A percentile compares a stretch with the other conserved stretches of the same genome.
phyloP scores from a whole-genome alignment of 352 stramenopile species.

The Phytophthora pisi region DNA sequence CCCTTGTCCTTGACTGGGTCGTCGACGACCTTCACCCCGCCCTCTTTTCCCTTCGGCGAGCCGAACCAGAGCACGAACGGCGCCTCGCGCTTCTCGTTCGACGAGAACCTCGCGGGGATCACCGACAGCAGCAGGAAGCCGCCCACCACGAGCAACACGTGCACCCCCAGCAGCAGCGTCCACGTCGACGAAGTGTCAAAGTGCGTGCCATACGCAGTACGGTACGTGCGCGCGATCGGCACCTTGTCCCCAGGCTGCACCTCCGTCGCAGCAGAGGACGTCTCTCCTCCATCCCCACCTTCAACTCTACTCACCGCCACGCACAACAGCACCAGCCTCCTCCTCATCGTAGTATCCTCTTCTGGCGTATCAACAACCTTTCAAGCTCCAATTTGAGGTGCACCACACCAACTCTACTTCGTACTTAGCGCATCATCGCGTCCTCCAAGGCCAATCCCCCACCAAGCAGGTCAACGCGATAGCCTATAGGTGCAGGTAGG shows the following conservation, averaged over 20 bases:
- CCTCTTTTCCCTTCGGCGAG: constrained; percentile 7
- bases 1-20: not conserved
- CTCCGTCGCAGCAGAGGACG: not conserved
- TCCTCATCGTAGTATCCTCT: not conserved
- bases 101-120: constrained; percentile 41
- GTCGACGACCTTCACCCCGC: not conserved
- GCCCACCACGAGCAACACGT: constrained; percentile 36
- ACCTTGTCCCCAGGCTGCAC: constrained; percentile 7
- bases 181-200: constrained; percentile 59
- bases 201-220: constrained; percentile 63
- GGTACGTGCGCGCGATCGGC: constrained; percentile 46
- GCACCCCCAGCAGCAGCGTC: constrained; percentile 41
- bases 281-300: not conserved
- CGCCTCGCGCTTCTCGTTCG: constrained; percentile 24
- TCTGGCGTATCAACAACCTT: not conserved
- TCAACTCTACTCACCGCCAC: not conserved
- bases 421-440: not conserved
- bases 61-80: constrained; percentile 48
- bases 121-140: constrained; percentile 50
- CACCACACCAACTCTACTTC: not conserved
- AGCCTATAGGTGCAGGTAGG: not conserved
- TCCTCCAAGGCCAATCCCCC: constrained; percentile 1
- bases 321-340: not conserved
- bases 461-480: not conserved
- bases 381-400: not conserved